A percentile compares a stretch with the other conserved stretches of the same genome.
phyloP scores from a whole-genome alignment of 2,329 filamentous ascomycete genomes.

The Beauveria pseudobassiana region DNA sequence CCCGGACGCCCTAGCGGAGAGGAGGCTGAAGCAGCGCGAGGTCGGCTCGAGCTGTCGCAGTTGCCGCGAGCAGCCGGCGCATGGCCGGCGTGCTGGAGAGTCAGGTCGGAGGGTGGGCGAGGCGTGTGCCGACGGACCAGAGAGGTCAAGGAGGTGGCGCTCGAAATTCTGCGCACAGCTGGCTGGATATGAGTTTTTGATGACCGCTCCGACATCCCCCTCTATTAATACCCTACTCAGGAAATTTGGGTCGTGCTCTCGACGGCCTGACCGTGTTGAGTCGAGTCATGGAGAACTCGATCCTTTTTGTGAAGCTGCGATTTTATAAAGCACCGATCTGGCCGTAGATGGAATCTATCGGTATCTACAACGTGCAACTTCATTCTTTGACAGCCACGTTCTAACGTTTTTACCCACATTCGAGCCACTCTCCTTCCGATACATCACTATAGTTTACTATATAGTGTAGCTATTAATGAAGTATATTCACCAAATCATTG shows the following conservation, averaged over 20 bases:
- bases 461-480: background rate
- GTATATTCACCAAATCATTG: background rate
- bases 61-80: constrained; percentile 1
- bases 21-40: constrained; percentile 7
- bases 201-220: background rate
- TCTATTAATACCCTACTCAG: background rate
- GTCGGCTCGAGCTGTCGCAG: constrained; percentile 11
- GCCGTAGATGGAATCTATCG: background rate
- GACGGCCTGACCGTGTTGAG: no score
- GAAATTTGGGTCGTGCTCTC: no score
- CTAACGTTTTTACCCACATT: background rate
- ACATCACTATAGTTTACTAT: background rate
- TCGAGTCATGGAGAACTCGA: no score
- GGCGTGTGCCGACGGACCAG: constrained; percentile 11
- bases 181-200: constrained; percentile 9
- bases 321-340: background rate
- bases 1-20: constrained; percentile 7
- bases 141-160: constrained; percentile 10
- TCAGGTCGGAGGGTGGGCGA: constrained; percentile 11
- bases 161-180: constrained; percentile 10
- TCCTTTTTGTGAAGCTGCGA: background rate
- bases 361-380: background rate
- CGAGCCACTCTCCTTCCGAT: background rate
- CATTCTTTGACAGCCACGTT: background rate
- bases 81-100: constrained; percentile 12